Evolutionary conservation across 2,329 filamentous ascomycete genomes (phyloP).

Genomic region (Elsinoe necatrix): DNA sequence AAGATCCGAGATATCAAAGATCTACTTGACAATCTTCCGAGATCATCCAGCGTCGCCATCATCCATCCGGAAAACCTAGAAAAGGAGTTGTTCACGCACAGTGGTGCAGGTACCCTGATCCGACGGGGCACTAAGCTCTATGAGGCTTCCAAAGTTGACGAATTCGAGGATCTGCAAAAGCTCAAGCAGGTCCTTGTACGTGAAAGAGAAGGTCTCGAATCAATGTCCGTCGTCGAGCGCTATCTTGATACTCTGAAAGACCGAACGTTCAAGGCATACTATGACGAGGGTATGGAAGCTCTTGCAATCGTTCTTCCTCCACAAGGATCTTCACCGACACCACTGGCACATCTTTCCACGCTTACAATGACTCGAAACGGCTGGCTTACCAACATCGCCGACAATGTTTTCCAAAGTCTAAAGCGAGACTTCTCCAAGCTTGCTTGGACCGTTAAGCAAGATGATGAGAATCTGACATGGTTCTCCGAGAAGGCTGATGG

Average conservation of each 20-base stretch:
- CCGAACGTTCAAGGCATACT: slow-evolving; percentile 84
- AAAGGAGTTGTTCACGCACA: slow-evolving; percentile 94
- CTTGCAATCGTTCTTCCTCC: slow-evolving; percentile 80
- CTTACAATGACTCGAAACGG: slow-evolving; percentile 90
- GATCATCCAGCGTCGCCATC: slow-evolving; percentile 90
- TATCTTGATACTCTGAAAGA: slow-evolving; percentile 72
- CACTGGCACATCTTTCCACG: slow-evolving; percentile 75
- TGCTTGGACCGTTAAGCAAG: slow-evolving; percentile 92
- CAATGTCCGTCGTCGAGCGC: slow-evolving; percentile 73
- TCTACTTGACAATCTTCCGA: slow-evolving; percentile 75
- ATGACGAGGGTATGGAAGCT: slow-evolving; percentile 87
- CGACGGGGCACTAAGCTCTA: slow-evolving; percentile 84
- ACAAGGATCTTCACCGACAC: slow-evolving; percentile 51
- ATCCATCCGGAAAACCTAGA: slow-evolving; percentile 94
- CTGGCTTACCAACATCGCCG: slow-evolving; percentile 88
- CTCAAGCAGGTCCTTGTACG: slow-evolving; percentile 76
- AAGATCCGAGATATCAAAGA: slow-evolving; percentile 99
- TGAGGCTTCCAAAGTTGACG: slow-evolving; percentile 59
- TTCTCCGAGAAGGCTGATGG: slow-evolving; percentile 97
- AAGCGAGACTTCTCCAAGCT: slow-evolving; percentile 89
- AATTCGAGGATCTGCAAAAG: slow-evolving; percentile 67
- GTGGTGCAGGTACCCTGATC: slow-evolving; percentile 86
- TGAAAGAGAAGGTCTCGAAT: slow-evolving; percentile 73
- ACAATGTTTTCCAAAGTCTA: slow-evolving; percentile 88
- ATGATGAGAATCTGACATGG: slow-evolving; percentile 95